Percentiles rank a stretch among this genome's conserved stretches.
Evolutionary conservation across 164 flowering plant genomes (phyloP).

Genomic region (Litsea cubeba): DNA sequence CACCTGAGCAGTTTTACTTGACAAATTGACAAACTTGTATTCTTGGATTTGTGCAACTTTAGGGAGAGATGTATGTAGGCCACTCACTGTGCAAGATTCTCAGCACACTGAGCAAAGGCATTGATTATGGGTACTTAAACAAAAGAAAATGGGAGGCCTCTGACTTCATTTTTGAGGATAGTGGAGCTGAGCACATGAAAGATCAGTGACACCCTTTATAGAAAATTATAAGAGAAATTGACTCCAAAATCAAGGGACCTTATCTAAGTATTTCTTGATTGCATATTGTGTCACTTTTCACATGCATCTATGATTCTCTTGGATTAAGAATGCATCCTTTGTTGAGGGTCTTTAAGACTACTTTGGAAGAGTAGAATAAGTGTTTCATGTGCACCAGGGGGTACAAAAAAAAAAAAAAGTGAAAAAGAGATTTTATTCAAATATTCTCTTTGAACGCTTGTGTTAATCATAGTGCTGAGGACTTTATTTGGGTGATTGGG

Average conservation of each 20-base stretch:
- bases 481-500: too few relatives aligned
- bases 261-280: background rate
- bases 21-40: too few relatives aligned
- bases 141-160: background rate
- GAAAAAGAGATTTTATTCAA: too few relatives aligned
- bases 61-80: background rate
- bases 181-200: slow-evolving; percentile 4
- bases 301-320: slow-evolving; percentile 2
- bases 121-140: background rate
- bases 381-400: background rate
- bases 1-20: too few relatives aligned
- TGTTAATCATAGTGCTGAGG: too few relatives aligned
- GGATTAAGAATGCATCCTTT: background rate
- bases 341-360: background rate
- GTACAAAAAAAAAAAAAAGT: too few relatives aligned
- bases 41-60: background rate
- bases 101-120: background rate
- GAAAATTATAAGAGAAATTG: background rate
- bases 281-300: background rate
- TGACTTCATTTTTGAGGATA: background rate
- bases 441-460: too few relatives aligned
- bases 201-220: background rate
- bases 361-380: slow-evolving; percentile 1
- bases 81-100: slow-evolving; percentile 2
- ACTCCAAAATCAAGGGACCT: background rate